Evolutionary conservation across 495 filamentous ascomycete genomes (phyloP).

Genomic region (Neurospora sp.): DNA sequence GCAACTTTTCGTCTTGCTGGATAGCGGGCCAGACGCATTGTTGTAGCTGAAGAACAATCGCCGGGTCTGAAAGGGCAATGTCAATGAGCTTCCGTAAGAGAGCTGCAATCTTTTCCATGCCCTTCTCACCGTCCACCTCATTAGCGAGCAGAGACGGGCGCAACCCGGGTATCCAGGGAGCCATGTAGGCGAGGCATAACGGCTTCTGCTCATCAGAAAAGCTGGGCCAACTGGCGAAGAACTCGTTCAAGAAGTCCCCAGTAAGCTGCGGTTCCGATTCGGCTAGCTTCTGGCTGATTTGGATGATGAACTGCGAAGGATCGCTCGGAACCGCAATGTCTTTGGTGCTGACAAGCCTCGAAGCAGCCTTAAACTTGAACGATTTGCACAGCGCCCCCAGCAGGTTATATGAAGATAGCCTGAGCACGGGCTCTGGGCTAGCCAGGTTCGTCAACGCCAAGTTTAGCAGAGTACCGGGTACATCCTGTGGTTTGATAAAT

Average conservation of each 20-base stretch:
- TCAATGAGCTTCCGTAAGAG: conserved; percentile 56
- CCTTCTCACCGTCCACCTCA: conserved; percentile 50
- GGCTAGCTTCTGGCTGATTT: conserved; percentile 51
- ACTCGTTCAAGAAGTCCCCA: conserved; percentile 55
- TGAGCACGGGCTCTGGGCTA: conserved; percentile 43
- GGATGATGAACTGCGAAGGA: conserved; percentile 51
- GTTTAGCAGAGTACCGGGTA: conserved; percentile 55
- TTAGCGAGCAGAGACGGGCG: conserved; percentile 43
- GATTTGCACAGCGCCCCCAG: conserved; percentile 51
- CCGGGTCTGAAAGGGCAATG: conserved; percentile 44
- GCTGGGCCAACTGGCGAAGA: conserved; percentile 59
- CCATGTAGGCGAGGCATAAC: conserved; percentile 55
- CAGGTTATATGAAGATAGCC: conserved; percentile 53
- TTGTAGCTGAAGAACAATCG: conserved; percentile 46
- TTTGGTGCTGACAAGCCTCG: conserved; percentile 48
- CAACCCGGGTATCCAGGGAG: conserved; percentile 51
- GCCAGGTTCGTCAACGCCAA: conserved; percentile 54
- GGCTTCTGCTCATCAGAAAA: conserved; percentile 52
- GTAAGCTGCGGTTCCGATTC: conserved; percentile 54
- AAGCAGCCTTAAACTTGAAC: conserved; percentile 52
- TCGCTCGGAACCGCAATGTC: conserved; percentile 49
- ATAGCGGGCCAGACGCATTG: conserved; percentile 53
- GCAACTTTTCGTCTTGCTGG: conserved; percentile 47
- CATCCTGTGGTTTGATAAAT: conserved; percentile 55
- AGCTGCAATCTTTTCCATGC: conserved; percentile 47